Evolutionary conservation across 139 green algal species (phyloP), one percentile per base, ranked within the genome.

Genomic region (Pseudopediastrum boryanum): DNA sequence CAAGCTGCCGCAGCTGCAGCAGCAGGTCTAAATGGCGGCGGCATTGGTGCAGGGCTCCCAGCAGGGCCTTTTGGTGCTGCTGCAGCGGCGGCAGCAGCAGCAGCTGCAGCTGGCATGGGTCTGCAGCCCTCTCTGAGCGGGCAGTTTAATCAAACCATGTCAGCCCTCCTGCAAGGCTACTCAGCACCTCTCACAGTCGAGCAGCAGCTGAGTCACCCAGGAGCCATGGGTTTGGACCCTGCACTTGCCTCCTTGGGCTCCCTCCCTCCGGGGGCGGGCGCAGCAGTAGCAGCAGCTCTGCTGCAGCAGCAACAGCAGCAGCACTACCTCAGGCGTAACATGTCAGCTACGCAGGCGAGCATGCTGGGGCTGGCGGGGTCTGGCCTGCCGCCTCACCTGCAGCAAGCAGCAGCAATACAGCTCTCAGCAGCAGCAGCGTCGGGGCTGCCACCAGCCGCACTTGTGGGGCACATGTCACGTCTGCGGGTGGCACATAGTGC

Each of bases 401-500:
- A n/a, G n/a, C n/a, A n/a, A n/a, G n/a, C n/a, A n/a, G 23, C 63
- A 38, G 71, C 61, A 16, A 21, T 3, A 19, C 44, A 36, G 43
- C 61, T 25, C 35, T 36, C 3, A 42, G 35, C 35, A 36, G 27
- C 27, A 42, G 61, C 50, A 27, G 38, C 52, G 7, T 77, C 69
- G 10, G 54, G 50, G 3, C 54, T 68, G 71, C 38, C 25, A 10
- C 56, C 25, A 12, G 56, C 56, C 56, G 31, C 25, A 13, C 35
- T 23, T 23, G 33, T 61, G 1, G 23, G 12, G 3, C 74, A 74
- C 16, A 73, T 81, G 62, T 46, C 62, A 43, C 61, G 74, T 12
- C 62, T 81, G 46, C 74, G 63, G 38, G 74, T 71, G 25, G 38
- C 74, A 6, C 74, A 81, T 63, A 81, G 74, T 35, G 74, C 74